A percentile compares a stretch with the other conserved stretches of the same genome.
phyloP scores from a whole-genome alignment of 257 asterid species.

The Buddleja alternifolia region DNA sequence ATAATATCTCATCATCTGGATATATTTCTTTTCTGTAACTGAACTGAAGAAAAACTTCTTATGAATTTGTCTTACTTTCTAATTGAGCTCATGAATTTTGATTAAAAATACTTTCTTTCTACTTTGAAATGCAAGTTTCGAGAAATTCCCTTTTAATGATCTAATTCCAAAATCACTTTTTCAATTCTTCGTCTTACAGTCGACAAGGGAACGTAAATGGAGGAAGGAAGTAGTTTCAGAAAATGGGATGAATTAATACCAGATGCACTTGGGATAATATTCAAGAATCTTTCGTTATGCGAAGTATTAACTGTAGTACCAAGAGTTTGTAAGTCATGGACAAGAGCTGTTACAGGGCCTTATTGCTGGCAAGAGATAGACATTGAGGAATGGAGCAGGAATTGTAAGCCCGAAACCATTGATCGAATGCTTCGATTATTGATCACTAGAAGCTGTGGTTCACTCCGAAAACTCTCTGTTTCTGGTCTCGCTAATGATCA shows the following conservation, averaged over 20 bases:
- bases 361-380: slow-evolving; percentile 96
- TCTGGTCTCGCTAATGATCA: slow-evolving; percentile 59
- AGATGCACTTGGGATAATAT: slow-evolving; percentile 84
- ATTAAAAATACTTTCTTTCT: not conserved
- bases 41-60: too few relatives aligned
- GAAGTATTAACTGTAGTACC: slow-evolving; percentile 82
- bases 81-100: slow-evolving; percentile 1
- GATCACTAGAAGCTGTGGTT: slow-evolving; percentile 69
- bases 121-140: not conserved
- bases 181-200: not conserved
- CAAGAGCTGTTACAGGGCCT: slow-evolving; percentile 66
- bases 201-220: slow-evolving; percentile 47
- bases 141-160: not conserved
- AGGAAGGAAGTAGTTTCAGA: slow-evolving; percentile 42
- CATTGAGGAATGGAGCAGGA: slow-evolving; percentile 84
- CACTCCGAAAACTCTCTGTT: slow-evolving; percentile 64
- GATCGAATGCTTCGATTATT: slow-evolving; percentile 71
- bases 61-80: too few relatives aligned
- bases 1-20: too few relatives aligned
- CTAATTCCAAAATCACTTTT: not conserved
- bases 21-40: too few relatives aligned
- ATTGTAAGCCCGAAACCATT: slow-evolving; percentile 43
- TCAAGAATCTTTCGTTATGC: slow-evolving; percentile 63
- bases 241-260: slow-evolving; percentile 85
- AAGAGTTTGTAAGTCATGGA: slow-evolving; percentile 88